These are phyloP conservation scores for Gonapodya sp. DNA, from an alignment of 192 early-diverging fungal genomes.

Conservation along the genomic window DNA sequence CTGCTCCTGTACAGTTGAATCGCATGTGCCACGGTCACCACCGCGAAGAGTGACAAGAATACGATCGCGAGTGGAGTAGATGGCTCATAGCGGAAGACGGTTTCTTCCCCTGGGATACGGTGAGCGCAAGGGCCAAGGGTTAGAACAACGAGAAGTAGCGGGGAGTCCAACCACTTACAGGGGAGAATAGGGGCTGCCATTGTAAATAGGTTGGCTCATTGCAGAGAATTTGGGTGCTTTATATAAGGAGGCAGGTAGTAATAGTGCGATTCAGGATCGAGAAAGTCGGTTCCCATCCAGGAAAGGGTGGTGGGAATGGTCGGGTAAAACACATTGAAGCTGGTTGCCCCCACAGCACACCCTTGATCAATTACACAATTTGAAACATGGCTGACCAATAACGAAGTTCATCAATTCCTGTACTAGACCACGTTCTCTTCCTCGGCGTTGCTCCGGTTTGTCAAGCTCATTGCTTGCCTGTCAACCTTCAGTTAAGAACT, in stretches of 20 bases:
- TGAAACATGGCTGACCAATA: no score
- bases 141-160: not conserved
- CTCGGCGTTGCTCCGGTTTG: no score
- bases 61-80: not conserved
- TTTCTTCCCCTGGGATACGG: not conserved
- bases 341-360: no score
- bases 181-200: not conserved
- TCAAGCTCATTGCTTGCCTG: no score
- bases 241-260: not conserved
- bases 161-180: not conserved
- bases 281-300: no score
- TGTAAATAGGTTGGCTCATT: not conserved
- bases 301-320: no score
- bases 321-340: not conserved
- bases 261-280: not conserved
- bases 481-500: no score
- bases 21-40: not conserved
- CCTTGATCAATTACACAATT: no score
- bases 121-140: not conserved
- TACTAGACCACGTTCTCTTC: no score
- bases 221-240: not conserved
- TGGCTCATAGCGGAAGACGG: constrained; percentile 1
- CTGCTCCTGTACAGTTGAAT: not conserved
- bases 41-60: not conserved
- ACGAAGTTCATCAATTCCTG: no score